Evolutionary conservation across 345 rosid species (phyloP), one percentile per base, ranked within the genome.

Genomic region (Alliaria petiolata): DNA sequence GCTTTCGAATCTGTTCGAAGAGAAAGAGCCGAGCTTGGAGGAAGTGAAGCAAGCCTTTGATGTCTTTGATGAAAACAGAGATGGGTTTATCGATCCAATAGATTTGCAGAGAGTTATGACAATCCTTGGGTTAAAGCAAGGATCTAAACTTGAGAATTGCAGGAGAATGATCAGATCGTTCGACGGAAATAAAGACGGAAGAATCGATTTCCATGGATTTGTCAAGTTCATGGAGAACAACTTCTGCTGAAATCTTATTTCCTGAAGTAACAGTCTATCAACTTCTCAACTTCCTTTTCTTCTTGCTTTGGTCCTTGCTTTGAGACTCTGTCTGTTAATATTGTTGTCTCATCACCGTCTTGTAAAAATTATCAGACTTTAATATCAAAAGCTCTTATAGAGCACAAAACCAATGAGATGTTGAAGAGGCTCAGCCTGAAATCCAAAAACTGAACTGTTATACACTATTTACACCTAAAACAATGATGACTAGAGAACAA

Each of bases 31-130:
- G 0, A 90, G 98, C 69, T 62, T 85, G 74, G 89, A 83, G 62
- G 98, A 92, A 71, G 64, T 85, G 67, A 90, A 85, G 78, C 86
- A 83, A 69, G 86, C 93, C 65, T 92, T 92, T 71, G 81, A 83
- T 45, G 96, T 88, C 58, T 92, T 88, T 78, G 96, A 92, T 83
- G 81, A 74, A 71, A 87, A 92, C 65, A 73, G 79, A 79, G 95
- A 92, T 74, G 93, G 93, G 39, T 90, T 88, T 68, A 76, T 92
- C 25, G 95, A 86, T 75, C 86, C 87, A 5, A 30, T 22, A 52
- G 96, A 92, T 78, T 76, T 92, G 84, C 91, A 83, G 78, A 88
- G 90, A 74, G 87, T 88, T 54, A 74, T 88, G 20, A 31, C 31
- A 5, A 51, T 50, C 22, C 80, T 90, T 82, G 91, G 89, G 26